Evolutionary conservation across 2,329 filamentous ascomycete genomes (phyloP).

Genomic region (Talaromyces albobiverticillius): DNA sequence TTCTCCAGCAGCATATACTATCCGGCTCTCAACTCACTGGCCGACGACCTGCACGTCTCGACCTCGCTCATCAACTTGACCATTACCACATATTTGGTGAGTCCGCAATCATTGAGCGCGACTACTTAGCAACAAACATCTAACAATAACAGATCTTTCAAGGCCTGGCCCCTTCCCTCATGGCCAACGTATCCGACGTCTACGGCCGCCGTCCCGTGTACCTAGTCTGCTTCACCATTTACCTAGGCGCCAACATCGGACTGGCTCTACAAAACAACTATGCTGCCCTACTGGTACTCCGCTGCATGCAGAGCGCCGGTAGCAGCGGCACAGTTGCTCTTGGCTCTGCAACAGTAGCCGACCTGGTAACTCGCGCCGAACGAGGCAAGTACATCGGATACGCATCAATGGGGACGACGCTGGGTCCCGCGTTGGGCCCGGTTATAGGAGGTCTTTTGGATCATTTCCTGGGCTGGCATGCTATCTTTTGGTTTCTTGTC

Average conservation of each 20-base stretch:
- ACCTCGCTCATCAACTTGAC: conserved; percentile 39
- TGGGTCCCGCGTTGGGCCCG: conserved; percentile 35
- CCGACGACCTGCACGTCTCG: conserved; percentile 38
- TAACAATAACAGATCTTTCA: conserved; percentile 52
- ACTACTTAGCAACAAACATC: no score
- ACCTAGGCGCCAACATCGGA: conserved; percentile 37
- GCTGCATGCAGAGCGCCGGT: conserved; percentile 36
- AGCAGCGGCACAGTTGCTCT: conserved; percentile 41
- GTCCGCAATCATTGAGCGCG: no score
- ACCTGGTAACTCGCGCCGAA: conserved; percentile 36
- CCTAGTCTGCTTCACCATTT: conserved; percentile 49
- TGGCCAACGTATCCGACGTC: conserved; percentile 51
- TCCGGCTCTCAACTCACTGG: conserved; percentile 41
- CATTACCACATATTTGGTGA: conserved; percentile 41
- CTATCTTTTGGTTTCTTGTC: conserved; percentile 48
- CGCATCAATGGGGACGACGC: conserved; percentile 27
- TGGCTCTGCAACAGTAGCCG: conserved; percentile 36
- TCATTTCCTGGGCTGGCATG: conserved; percentile 36
- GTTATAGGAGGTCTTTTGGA: conserved; percentile 34
- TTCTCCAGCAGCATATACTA: conserved; percentile 39
- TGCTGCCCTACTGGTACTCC: conserved; percentile 31
- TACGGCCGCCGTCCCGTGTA: conserved; percentile 51
- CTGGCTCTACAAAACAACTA: conserved; percentile 34
- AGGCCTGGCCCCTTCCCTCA: conserved; percentile 52
- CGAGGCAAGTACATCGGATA: conserved; percentile 43